Evolutionary conservation across 371 early-diverging fungal species (phyloP).

Genomic region (Circinella minor): DNA sequence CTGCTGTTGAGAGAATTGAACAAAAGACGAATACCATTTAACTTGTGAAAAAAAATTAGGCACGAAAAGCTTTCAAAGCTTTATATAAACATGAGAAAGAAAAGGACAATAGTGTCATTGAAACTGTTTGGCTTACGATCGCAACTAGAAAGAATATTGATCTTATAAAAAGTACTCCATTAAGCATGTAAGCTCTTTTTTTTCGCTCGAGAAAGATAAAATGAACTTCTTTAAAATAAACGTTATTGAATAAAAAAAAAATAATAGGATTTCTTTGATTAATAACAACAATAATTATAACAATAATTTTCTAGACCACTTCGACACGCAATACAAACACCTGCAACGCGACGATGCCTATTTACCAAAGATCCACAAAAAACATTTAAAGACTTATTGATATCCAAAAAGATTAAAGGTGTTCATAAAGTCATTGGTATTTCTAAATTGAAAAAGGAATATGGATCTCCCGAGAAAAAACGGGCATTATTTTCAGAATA

Average conservation of each 20-base stretch:
- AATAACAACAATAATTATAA: neutral
- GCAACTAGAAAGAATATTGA: slow-evolving; percentile 28
- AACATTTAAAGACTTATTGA: slow-evolving; percentile 72
- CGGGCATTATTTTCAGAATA: slow-evolving; percentile 73
- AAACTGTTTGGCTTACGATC: slow-evolving; percentile 47
- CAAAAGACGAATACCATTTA: no score
- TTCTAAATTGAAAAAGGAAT: slow-evolving; percentile 75
- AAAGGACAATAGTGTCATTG: slow-evolving; percentile 21
- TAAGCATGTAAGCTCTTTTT: slow-evolving; percentile 35
- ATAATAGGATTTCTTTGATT: neutral
- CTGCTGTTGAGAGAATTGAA: no score
- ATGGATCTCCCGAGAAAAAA: slow-evolving; percentile 78
- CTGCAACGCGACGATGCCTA: slow-evolving; percentile 68
- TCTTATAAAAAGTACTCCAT: slow-evolving; percentile 26
- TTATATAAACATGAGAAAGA: slow-evolving; percentile 39
- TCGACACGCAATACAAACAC: slow-evolving; percentile 43
- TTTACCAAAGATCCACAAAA: slow-evolving; percentile 87
- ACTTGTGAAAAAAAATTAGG: slow-evolving; percentile 20
- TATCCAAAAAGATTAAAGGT: slow-evolving; percentile 61
- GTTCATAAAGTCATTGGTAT: slow-evolving; percentile 79
- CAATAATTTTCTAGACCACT: slow-evolving; percentile 31
- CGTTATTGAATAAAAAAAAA: neutral
- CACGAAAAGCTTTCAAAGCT: slow-evolving; percentile 37
- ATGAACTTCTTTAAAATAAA: neutral
- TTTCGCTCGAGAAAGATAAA: neutral